phyloP scores from a whole-genome alignment of 1,139 yeast genomes.

The Yamadazyma sp. region DNA sequence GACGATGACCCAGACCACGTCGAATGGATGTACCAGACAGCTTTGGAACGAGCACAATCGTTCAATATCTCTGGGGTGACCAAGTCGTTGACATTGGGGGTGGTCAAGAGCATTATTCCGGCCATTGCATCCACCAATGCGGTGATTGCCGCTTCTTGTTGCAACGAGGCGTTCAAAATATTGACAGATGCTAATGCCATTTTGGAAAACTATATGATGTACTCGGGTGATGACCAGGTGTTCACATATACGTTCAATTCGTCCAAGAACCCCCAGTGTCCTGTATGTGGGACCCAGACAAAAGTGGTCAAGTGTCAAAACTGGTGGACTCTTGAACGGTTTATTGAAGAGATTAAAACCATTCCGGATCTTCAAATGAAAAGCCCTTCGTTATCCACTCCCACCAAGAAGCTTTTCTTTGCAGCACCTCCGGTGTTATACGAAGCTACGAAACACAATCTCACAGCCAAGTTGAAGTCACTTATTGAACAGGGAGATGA shows the following conservation, averaged over 20 bases:
- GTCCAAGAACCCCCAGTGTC: slow-evolving; percentile 59
- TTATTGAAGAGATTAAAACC: slow-evolving; percentile 40
- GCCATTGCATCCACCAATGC: slow-evolving; percentile 96
- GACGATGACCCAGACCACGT: slow-evolving; percentile 71
- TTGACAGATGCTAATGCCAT: slow-evolving; percentile 68
- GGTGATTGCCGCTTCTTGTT: slow-evolving; percentile 85
- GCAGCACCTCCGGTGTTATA: slow-evolving; percentile 53
- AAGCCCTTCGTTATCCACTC: slow-evolving; percentile 53
- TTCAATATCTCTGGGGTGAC: slow-evolving; percentile 77
- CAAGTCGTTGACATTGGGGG: slow-evolving; percentile 72
- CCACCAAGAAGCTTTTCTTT: slow-evolving; percentile 45
- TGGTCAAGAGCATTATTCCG: slow-evolving; percentile 89
- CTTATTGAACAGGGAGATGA: slow-evolving; percentile 50
- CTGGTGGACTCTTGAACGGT: slow-evolving; percentile 48
- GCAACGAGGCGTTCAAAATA: slow-evolving; percentile 82
- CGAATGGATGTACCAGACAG: slow-evolving; percentile 58
- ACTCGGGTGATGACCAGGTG: slow-evolving; percentile 75
- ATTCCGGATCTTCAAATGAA: slow-evolving; percentile 42
- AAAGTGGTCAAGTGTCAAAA: slow-evolving; percentile 30
- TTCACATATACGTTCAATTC: slow-evolving; percentile 72
- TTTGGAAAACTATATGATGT: slow-evolving; percentile 82
- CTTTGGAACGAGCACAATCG: slow-evolving; percentile 58
- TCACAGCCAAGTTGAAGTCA: slow-evolving; percentile 31
- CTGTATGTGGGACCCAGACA: slow-evolving; percentile 66
- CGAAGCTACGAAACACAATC: slow-evolving; percentile 48